Percentiles rank a stretch among this genome's conserved stretches.
Conservation (phyloP, 257 asterid species). For the Coffea eugenioides region DNA sequence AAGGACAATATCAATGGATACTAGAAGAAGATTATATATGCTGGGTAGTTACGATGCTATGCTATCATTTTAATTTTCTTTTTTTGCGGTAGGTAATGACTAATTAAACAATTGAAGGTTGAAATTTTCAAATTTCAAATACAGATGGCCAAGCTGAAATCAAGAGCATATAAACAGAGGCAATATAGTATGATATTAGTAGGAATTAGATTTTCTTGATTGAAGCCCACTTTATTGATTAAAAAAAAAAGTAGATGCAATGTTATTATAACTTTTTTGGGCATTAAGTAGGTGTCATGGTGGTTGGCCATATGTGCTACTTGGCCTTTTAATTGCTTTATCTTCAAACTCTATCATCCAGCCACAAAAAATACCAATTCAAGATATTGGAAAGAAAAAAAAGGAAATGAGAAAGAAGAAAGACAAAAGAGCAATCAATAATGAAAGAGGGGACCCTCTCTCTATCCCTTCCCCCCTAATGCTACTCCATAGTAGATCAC, state of each 20-base stretch:
- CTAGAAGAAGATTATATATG: not conserved
- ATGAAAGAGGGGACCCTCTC: constrained; percentile 48
- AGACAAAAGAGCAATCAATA: constrained; percentile 65
- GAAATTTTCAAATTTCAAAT: not conserved
- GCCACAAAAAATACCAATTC: constrained; percentile 51
- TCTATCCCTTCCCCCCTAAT: constrained; percentile 23
- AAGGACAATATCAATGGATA: constrained; percentile 7
- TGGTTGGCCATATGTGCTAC: constrained; percentile 60
- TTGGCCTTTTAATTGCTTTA: constrained; percentile 69
- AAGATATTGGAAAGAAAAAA: constrained; percentile 9
- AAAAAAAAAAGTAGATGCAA: constrained; percentile 22
- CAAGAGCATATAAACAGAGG: not conserved
- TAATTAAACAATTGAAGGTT: not conserved
- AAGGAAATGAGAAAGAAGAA: constrained; percentile 11
- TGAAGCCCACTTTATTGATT: constrained; percentile 8
- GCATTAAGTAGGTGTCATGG: constrained; percentile 73
- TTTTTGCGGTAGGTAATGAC: not conserved
- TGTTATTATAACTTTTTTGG: constrained; percentile 39
- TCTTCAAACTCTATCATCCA: constrained; percentile 71
- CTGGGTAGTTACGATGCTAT: constrained; percentile 12
- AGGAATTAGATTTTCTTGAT: constrained; percentile 8
- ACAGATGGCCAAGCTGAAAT: constrained; percentile 1
- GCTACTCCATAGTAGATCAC: constrained; percentile 26
- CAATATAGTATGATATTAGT: not conserved
- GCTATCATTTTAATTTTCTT: not conserved